phyloP scores from a whole-genome alignment of 148 eudicot species.

The Nyssa sinensis region DNA sequence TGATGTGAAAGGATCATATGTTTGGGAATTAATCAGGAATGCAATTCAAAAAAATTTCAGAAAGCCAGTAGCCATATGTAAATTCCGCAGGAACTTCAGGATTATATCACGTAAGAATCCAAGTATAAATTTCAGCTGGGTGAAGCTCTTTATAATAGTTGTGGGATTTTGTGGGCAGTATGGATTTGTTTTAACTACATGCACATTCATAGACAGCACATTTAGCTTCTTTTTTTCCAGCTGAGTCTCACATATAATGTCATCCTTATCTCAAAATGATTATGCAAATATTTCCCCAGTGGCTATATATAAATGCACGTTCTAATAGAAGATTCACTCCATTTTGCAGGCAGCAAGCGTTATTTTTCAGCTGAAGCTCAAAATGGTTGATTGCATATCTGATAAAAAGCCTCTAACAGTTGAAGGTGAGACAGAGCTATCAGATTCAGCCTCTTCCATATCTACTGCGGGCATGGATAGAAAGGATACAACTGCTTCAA shows the following conservation, averaged over 20 bases:
- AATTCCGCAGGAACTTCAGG: neutral
- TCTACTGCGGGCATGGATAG: too few species aligned
- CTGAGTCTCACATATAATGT: neutral
- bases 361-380: constrained; percentile 38
- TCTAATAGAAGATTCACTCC: constrained; percentile 12
- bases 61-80: too few species aligned
- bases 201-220: too few species aligned
- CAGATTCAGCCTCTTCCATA: constrained; percentile 59
- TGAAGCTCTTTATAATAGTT: neutral
- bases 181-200: neutral
- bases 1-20: too few species aligned
- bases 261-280: neutral
- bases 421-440: constrained; percentile 44
- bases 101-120: neutral
- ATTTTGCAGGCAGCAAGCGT: constrained; percentile 50
- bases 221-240: too few species aligned
- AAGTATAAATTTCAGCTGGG: neutral
- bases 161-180: neutral
- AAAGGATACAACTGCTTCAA: constrained; percentile 19
- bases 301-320: neutral
- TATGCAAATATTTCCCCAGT: neutral
- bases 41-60: too few species aligned
- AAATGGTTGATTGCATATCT: constrained; percentile 32
- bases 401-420: constrained; percentile 28
- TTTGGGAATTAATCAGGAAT: too few species aligned